Evolutionary conservation across 2,329 filamentous ascomycete species (phyloP), one percentile per base, ranked within the genome.

Genomic region (Colletotrichum tropicicola): DNA sequence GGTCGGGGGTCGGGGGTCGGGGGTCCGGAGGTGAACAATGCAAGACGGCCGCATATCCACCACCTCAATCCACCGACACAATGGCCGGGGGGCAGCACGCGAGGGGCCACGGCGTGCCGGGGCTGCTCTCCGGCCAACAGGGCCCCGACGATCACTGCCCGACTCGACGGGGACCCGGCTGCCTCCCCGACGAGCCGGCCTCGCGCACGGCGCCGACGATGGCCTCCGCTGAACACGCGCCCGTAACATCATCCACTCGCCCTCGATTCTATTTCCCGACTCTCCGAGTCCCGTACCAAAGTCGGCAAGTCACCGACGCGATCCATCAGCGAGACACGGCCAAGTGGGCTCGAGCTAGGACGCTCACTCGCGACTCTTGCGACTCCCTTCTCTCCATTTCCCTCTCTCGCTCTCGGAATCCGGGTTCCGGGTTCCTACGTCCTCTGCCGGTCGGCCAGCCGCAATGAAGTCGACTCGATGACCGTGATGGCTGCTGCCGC

Each of bases 231-330:
- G 13, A 10, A 15, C 44, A 17, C n/a, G 39, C 45, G 30, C 30
- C 58, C 58, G 48, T 41, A 48, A 25, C 10, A 25, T 41, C 17
- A 21, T 17, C 41, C 51, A 37, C 32, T 37, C 32, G 27, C n/a
- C 41, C 17, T 49, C 30, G 39, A 54, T 45, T 19, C 49, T 61
- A 41, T 61, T 53, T 27, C 47, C 47, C 47, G 47, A 55, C 35
- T 19, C 37, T 15, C 39, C 57, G 49, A 45, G 57, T 6, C n/a
- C 27, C 17, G 28, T 21, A 15, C 47, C 28, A 45, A 48, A 53
- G 21, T 13, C 23, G 39, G 23, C 10, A 28, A 45, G 27, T 25
- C 13, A 19, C 35, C 56, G 47, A 32, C 21, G 12, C 17, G n/a
- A 44, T 44, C 45, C 45, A 43, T 37, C 27, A n/a, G 15, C 27